Conservation (phyloP, 306 rosid species). For the Fragaria vesca region DNA sequence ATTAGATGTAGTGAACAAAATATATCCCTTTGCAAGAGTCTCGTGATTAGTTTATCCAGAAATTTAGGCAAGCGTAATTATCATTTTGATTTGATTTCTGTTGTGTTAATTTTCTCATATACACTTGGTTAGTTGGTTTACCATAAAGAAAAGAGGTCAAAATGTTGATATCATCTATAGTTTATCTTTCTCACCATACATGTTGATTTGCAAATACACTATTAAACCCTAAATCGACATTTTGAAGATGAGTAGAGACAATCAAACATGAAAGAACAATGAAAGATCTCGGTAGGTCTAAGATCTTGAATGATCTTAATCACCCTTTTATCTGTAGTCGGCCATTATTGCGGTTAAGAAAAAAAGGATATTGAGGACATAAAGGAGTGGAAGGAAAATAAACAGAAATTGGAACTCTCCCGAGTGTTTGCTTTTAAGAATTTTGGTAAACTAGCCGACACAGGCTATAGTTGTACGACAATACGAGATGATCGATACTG, state of each 20-base stretch:
- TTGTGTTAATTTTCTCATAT: neutral
- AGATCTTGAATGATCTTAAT: too few species aligned
- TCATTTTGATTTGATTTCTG: neutral
- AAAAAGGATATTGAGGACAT: neutral
- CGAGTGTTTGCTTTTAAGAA: neutral
- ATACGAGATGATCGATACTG: neutral
- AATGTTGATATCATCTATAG: too few species aligned
- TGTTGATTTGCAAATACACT: too few species aligned
- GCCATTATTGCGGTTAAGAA: neutral
- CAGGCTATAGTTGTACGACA: neutral
- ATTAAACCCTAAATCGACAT: too few species aligned
- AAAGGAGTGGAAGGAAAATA: neutral
- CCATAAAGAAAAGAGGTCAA: too few species aligned
- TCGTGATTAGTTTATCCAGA: neutral
- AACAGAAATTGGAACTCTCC: neutral
- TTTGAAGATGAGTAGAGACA: neutral
- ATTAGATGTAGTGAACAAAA: neutral
- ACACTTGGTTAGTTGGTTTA: neutral
- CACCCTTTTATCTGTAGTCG: neutral
- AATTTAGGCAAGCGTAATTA: neutral
- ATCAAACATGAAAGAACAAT: neutral
- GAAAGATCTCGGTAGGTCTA: neutral
- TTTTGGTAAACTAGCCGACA: neutral
- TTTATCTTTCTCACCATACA: too few species aligned
- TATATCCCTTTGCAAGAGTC: neutral